Base-by-base conservation (phyloP, 331 rosid genomes). In the Acacia pycnantha region DNA sequence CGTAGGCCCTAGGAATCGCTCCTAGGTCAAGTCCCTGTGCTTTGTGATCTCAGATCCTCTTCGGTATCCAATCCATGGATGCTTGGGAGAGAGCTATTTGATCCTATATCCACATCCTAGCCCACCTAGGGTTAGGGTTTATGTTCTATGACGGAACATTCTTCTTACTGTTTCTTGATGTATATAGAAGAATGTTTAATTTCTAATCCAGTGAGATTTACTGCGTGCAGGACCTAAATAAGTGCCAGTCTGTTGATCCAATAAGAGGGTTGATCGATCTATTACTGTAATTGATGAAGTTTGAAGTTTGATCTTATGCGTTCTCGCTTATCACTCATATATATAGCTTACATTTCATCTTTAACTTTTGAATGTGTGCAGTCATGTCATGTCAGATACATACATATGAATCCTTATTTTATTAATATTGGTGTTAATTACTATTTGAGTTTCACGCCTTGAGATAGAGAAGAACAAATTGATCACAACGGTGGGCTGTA, bases 221-320 rank as follows among this genome's bases (percentile, higher is more conserved):
- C 35, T 12, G 35, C 35, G n/a, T 14, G 14, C 35, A 43, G 21
- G 27, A 70, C 48, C 73, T 6, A 24, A 35, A 41, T 43, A 70
- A 40, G 33, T 70, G 3, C 37, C 12, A 47, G 8, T 24, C 33
- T 70, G 54, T 70, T 70, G 58, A 29, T 13, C 19, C 53, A 40
- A 16, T 50, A 70, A 18, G 54, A 70, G 33, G 33, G 19, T 13
- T 13, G 14, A 16, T 58, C 22, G 29, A 58, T 58, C 6, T 58
- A 22, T 71, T 22, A 3, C 33, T 70, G 44, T 9, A 26, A 56
- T 61, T 79, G 48, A 70, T 71, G 73, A 71, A 19, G 12, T 41
- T 41, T 41, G 75, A 51, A 19, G n/a, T 78, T 59, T 50, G 50
- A 78, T 81, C 37, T 75, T 69, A 46, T 84, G 12, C 26, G 77